Base-by-base conservation (phyloP, 129 eudicot species). In the Deinandra increscens region DNA sequence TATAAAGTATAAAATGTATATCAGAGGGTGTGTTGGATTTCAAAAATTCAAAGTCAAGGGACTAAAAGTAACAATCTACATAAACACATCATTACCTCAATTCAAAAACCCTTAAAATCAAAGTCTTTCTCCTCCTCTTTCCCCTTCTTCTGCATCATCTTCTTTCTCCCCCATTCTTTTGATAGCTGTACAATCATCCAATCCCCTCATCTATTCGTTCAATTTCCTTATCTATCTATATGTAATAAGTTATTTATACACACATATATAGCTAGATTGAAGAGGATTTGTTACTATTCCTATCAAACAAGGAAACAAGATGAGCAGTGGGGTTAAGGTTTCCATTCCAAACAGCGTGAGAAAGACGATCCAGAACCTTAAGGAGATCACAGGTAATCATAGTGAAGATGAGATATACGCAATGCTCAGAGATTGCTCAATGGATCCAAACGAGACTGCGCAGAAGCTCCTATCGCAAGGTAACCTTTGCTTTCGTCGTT, bases 371-470 rank as follows among this genome's bases (percentile, higher is more conserved):
- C 88, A 92, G 61, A 81, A 84, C 76, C 84, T 92, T 2, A 89
- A 89, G 84, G 98, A 92, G 89, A 89, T 86, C 82, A 76, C 87
- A 1, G 95, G 95, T 23, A 86, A 76, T 68, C 91, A 92, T 65
- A 77, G 81, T 66, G 98, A 92, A 11, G 98, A 89, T 60, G 98
- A 92, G 81, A 87, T 92, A 34, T 92, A 92, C 78, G 82, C 87
- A 63, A 87, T 80, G 91, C 91, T 92, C 38, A 84, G 79, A 75
- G 98, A 92, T 34, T 86, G 96, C 75, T 72, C 79, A 29, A 92
- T 88, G 96, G 98, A 92, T 87, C 98, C 98, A 66, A 86, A 92
- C 75, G 98, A 92, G 75, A 86, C 98, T 44, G 50, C 81, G 0
- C 95, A 92, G 78, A 86, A 83, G 86, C 95, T 92, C 36, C 84